Base-by-base conservation (phyloP, 768 basidiomycete species). In the Cystobasidiopsis lactophilus region DNA sequence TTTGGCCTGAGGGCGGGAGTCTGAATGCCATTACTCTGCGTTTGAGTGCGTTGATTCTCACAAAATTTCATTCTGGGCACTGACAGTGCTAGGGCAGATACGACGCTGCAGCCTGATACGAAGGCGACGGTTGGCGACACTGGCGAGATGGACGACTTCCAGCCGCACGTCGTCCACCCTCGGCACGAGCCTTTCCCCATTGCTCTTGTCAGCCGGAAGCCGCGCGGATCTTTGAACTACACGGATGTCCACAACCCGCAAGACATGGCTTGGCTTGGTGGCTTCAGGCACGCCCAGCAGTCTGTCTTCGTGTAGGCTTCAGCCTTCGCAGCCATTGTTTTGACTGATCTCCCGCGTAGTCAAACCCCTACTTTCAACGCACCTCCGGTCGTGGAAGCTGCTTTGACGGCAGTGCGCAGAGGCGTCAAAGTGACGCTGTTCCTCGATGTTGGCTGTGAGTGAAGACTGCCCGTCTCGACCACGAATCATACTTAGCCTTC, bases 341-440 rank as follows among this genome's bases (percentile, higher is more conserved):
- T 30, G 39, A 18, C 11, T 46, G 41, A 57, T 21, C 53, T 50
- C n/a, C 41, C 19, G n/a, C 41, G 2, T 59, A 74, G 71, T 52
- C 80, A 82, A 70, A 75, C 77, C 0, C 80, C 80, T 1, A 79
- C 77, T 7, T 72, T 80, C 54, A 81, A 82, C 55, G 78, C 80
- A 3, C 65, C 65, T 18, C 79, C 78, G 2, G 71, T 78, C 27
- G 72, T 79, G 21, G 68, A 73, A 16, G 76, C 72, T 9, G 67
- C 75, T 52, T 67, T 80, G 59, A 72, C 73, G 52, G 76, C 80
- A 1, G 77, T 76, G 61, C 66, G 74, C 19, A 68, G 76, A 27
- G 79, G 76, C 4, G 71, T 82, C 3, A 69, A 74, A 40, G 76
- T 77, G 33, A 72, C 71, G 11, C 68, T 79, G 18, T 77, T 76